Evolutionary conservation across 805 yeast species (phyloP).

Genomic region (Ogataea trehalophila): DNA sequence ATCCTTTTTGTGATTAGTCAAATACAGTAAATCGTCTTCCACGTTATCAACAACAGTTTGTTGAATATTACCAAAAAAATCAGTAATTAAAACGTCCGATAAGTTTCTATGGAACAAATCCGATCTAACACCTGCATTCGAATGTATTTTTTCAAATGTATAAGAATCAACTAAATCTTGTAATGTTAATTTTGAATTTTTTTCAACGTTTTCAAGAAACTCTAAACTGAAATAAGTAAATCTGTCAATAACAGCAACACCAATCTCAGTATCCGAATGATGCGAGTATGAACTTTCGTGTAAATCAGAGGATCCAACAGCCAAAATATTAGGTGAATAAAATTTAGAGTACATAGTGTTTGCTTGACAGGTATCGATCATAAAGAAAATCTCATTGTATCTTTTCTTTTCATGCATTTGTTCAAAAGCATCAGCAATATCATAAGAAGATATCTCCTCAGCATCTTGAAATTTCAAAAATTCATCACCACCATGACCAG

Average conservation of each 20-base stretch:
- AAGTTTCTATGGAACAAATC: slow-evolving; percentile 69
- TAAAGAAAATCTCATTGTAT: slow-evolving; percentile 91
- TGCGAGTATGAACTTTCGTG: slow-evolving; percentile 94
- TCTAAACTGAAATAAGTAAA: slow-evolving; percentile 91
- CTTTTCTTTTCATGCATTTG: slow-evolving; percentile 96
- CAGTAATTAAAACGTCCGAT: slow-evolving; percentile 73
- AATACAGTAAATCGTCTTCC: slow-evolving; percentile 42
- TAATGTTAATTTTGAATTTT: slow-evolving; percentile 68
- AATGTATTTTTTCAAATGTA: slow-evolving; percentile 79
- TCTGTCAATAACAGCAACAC: slow-evolving; percentile 96
- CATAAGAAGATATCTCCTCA: slow-evolving; percentile 93
- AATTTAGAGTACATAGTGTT: slow-evolving; percentile 93
- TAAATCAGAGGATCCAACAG: slow-evolving; percentile 85
- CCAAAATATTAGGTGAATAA: slow-evolving; percentile 86
- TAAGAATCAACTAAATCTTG: slow-evolving; percentile 82
- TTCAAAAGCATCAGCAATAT: slow-evolving; percentile 93
- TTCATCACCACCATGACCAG: slow-evolving; percentile 99
- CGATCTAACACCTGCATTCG: slow-evolving; percentile 88
- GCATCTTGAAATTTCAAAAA: slow-evolving; percentile 97
- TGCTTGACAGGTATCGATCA: slow-evolving; percentile 99
- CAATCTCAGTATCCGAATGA: slow-evolving; percentile 91
- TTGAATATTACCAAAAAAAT: slow-evolving; percentile 91
- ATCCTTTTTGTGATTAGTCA: slow-evolving; percentile 31
- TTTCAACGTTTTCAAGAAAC: slow-evolving; percentile 74
- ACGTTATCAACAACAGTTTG: slow-evolving; percentile 56